A percentile compares a stretch with the other conserved stretches of the same genome.
phyloP scores from a whole-genome alignment of 345 rosid genomes.

The Moringa oleifera region DNA sequence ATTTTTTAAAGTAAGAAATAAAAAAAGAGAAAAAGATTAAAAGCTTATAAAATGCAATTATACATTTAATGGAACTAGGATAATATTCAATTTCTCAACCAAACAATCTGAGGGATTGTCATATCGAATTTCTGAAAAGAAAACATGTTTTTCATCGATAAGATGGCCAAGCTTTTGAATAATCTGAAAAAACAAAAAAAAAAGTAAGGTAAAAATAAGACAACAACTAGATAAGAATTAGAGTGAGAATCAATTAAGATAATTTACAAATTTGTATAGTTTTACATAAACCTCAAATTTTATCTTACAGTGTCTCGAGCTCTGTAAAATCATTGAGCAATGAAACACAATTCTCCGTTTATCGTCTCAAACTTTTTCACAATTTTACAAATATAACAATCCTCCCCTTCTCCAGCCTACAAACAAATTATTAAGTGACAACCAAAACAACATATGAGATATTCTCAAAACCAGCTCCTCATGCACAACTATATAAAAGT shows the following conservation, averaged over 20 bases:
- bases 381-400: constrained; percentile 44
- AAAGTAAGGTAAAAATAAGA: neutral
- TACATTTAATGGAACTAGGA: constrained; percentile 39
- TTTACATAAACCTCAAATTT: too few species aligned
- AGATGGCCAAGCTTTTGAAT: constrained; percentile 23
- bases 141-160: constrained; percentile 45
- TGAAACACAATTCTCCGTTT: constrained; percentile 37
- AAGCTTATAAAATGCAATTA: neutral
- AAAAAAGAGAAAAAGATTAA: neutral
- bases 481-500: too few species aligned
- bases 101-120: constrained; percentile 51
- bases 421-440: neutral
- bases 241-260: too few species aligned
- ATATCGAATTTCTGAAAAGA: constrained; percentile 48
- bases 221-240: too few species aligned
- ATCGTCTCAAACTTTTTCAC: constrained; percentile 55
- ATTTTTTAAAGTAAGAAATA: constrained; percentile 3
- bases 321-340: constrained; percentile 77
- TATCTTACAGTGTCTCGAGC: constrained; percentile 72
- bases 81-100: constrained; percentile 39
- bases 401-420: constrained; percentile 48
- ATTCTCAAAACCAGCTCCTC: too few species aligned
- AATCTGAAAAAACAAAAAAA: constrained; percentile 33
- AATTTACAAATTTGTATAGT: too few species aligned
- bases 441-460: too few species aligned